Evolutionary conservation across 2,329 filamentous ascomycete species (phyloP).

Genomic region (Talaromyces funiculosus): DNA sequence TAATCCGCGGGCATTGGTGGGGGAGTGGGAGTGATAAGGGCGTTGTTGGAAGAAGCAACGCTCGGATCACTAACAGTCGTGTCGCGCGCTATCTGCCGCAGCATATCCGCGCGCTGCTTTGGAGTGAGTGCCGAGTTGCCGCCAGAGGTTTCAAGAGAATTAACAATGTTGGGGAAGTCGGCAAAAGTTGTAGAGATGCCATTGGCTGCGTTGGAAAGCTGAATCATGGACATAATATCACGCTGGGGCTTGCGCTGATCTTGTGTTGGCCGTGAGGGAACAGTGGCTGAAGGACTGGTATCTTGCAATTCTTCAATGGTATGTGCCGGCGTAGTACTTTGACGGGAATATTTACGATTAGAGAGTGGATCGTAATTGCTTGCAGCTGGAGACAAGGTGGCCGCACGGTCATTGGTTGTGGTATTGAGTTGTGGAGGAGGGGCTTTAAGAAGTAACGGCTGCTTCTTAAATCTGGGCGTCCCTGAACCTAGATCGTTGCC

Average conservation of each 20-base stretch:
- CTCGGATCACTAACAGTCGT: constrained; percentile 38
- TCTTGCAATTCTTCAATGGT: constrained; percentile 44
- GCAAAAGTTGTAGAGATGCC: constrained; percentile 32
- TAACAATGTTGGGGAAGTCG: constrained; percentile 43
- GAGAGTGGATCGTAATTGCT: constrained; percentile 29
- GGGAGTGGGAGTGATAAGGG: constrained; percentile 51
- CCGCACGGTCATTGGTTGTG: constrained; percentile 8
- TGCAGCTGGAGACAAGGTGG: constrained; percentile 14
- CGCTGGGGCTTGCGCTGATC: constrained; percentile 29
- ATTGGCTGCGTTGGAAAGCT: constrained; percentile 42
- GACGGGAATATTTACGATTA: constrained; percentile 21
- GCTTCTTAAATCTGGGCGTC: constrained; percentile 40
- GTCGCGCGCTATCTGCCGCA: constrained; percentile 44
- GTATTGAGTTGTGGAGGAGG: constrained; percentile 33
- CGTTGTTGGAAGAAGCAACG: constrained; percentile 46
- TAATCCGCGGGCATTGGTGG: constrained; percentile 50
- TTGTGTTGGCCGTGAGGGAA: constrained; percentile 18
- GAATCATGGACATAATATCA: constrained; percentile 47
- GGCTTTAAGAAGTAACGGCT: constrained; percentile 43
- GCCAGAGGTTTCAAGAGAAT: constrained; percentile 39
- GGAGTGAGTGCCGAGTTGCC: constrained; percentile 41
- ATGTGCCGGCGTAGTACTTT: constrained; percentile 28
- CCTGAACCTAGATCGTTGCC: constrained; percentile 29
- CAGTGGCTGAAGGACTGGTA: constrained; percentile 27
- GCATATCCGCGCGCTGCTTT: constrained; percentile 44